These are phyloP conservation scores for Pouteria campechiana DNA, from an alignment of 179 eudicot genomes.

Conservation along the genomic window DNA sequence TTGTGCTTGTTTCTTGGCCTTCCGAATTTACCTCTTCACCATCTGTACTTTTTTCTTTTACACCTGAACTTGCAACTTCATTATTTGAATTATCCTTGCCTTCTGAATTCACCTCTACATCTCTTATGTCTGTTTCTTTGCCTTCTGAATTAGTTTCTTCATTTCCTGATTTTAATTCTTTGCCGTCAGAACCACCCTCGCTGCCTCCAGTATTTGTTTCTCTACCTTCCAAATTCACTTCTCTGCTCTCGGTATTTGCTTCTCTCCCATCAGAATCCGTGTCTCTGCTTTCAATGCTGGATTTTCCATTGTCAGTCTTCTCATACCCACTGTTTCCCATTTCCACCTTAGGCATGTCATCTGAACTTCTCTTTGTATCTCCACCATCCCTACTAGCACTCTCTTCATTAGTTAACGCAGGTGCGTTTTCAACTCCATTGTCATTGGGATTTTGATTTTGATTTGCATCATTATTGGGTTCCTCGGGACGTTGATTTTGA, in stretches of 20 bases:
- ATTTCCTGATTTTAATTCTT: constrained; percentile 20
- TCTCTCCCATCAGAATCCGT: constrained; percentile 9
- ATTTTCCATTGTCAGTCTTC: neutral
- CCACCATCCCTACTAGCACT: constrained; percentile 8
- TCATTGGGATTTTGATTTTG: too few relatives aligned
- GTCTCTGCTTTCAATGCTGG: neutral
- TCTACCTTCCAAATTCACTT: constrained; percentile 19
- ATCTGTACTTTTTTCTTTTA: too few relatives aligned
- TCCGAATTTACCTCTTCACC: too few relatives aligned
- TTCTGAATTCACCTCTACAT: too few relatives aligned
- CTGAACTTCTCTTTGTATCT: constrained; percentile 21
- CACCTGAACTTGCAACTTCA: too few relatives aligned
- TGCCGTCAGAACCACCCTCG: constrained; percentile 1
- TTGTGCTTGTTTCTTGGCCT: too few relatives aligned
- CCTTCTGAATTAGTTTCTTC: constrained; percentile 23
- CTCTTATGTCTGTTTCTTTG: too few relatives aligned
- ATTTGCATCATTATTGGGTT: too few relatives aligned
- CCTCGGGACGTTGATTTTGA: too few relatives aligned
- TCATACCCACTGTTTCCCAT: constrained; percentile 13
- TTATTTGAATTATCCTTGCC: too few relatives aligned
- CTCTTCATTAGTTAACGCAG: too few relatives aligned
- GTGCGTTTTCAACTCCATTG: too few relatives aligned
- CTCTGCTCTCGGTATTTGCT: constrained; percentile 24
- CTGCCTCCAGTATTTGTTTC: constrained; percentile 8
- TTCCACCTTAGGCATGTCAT: constrained; percentile 16